phyloP scores from a whole-genome alignment of 2,329 filamentous ascomycete species.

The Sclerotinia trifoliorum region DNA sequence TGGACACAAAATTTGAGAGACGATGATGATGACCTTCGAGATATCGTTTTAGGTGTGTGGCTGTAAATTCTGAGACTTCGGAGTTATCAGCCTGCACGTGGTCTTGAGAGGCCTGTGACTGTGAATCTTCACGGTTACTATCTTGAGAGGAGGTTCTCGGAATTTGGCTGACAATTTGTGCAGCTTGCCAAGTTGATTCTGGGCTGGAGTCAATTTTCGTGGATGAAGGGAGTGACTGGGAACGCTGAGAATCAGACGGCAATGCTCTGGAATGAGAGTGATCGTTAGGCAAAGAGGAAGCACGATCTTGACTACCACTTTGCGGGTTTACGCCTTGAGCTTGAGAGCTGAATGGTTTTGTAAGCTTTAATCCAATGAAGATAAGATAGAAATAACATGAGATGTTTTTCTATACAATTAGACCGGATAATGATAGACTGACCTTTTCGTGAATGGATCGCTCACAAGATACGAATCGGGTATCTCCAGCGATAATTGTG shows the following conservation, averaged over 20 bases:
- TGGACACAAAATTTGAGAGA: too few species aligned
- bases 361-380: slow-evolving; percentile 5
- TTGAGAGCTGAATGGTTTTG: slow-evolving; percentile 9
- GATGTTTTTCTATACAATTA: not conserved
- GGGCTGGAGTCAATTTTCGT: slow-evolving; percentile 19
- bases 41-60: not conserved
- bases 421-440: not conserved
- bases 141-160: slow-evolving; percentile 4
- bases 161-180: slow-evolving; percentile 23
- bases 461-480: slow-evolving; percentile 17
- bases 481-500: slow-evolving; percentile 9
- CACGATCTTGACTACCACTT: not conserved
- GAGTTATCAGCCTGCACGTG: slow-evolving; percentile 13
- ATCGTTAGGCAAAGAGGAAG: slow-evolving; percentile 11
- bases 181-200: slow-evolving; percentile 26
- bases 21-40: not conserved
- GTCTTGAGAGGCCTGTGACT: slow-evolving; percentile 8
- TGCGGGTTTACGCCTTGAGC: not conserved
- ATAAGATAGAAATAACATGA: not conserved
- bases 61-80: not conserved
- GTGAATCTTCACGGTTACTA: not conserved
- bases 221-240: slow-evolving; percentile 15
- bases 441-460: slow-evolving; percentile 13
- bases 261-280: not conserved
- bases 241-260: slow-evolving; percentile 14